A percentile compares a stretch with the other conserved stretches of the same genome.
These are phyloP conservation scores for Hymenoscyphus repandus DNA, from an alignment of 2,329 filamentous ascomycete species.

Conservation along the genomic window DNA sequence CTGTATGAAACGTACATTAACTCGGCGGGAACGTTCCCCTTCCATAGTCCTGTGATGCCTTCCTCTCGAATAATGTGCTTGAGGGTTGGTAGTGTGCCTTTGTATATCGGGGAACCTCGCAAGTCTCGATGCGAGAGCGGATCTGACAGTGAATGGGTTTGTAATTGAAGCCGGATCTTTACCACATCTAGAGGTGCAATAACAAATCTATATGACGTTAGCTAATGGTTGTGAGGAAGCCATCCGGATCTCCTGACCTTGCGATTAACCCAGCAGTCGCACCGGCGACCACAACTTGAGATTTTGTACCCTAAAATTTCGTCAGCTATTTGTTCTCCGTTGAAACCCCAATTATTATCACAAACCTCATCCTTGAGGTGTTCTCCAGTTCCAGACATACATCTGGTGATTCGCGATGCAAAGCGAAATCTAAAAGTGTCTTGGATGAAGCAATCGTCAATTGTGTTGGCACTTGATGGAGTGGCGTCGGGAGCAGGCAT, in stretches of 20 bases:
- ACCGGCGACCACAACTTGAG: slow-evolving; percentile 61
- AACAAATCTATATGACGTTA: slow-evolving; percentile 60
- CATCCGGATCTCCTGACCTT: slow-evolving; percentile 45
- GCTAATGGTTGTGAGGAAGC: slow-evolving; percentile 3
- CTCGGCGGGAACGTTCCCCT: slow-evolving; percentile 95
- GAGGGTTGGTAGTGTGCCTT: slow-evolving; percentile 71
- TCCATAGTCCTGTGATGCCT: slow-evolving; percentile 85
- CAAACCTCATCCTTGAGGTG: slow-evolving; percentile 65
- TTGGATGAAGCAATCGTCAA: neutral
- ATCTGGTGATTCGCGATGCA: slow-evolving; percentile 26
- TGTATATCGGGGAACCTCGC: slow-evolving; percentile 53
- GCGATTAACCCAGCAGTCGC: slow-evolving; percentile 80
- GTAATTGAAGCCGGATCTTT: slow-evolving; percentile 95
- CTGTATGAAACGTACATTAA: slow-evolving; percentile 90
- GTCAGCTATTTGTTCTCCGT: neutral
- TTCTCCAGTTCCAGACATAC: slow-evolving; percentile 59
- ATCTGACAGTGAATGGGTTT: slow-evolving; percentile 73
- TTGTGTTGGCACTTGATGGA: neutral
- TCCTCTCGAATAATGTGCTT: slow-evolving; percentile 73
- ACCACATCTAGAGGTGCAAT: slow-evolving; percentile 94
- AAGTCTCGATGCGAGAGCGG: slow-evolving; percentile 52
- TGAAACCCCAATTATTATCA: neutral
- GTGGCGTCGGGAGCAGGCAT: neutral
- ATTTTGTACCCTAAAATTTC: slow-evolving; percentile 52
- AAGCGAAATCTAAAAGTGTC: neutral